These are phyloP conservation scores for Boletus sp. DNA, from an alignment of 768 basidiomycete species.

Conservation along the genomic window DNA sequence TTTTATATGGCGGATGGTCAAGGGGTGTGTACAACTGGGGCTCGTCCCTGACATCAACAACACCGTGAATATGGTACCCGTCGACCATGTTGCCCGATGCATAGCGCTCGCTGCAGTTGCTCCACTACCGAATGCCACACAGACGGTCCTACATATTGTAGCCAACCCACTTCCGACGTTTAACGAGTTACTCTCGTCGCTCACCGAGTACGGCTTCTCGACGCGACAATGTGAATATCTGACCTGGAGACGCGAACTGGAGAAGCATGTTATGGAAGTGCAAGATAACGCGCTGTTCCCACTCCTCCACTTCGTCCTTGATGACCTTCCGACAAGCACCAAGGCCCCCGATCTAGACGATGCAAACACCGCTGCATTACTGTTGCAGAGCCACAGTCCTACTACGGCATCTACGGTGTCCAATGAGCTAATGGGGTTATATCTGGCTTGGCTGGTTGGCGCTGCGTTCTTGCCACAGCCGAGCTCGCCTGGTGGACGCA, in stretches of 20 bases:
- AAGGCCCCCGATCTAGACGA: constrained; percentile 92
- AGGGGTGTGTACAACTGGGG: constrained; percentile 98
- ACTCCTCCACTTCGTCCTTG: constrained; percentile 93
- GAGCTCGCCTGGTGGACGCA: constrained; percentile 35
- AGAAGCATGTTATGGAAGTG: constrained; percentile 90
- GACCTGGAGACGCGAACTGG: constrained; percentile 86
- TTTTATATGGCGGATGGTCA: constrained; percentile 97
- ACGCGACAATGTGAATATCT: constrained; percentile 84
- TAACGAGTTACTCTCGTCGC: constrained; percentile 76
- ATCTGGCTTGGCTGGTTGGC: constrained; percentile 88
- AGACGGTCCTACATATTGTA: constrained; percentile 79
- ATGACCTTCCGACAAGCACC: constrained; percentile 95
- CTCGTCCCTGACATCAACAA: constrained; percentile 97
- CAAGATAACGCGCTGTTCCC: constrained; percentile 99
- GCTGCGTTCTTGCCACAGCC: constrained; percentile 78
- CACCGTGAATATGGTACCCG: constrained; percentile 96
- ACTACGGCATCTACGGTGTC: constrained; percentile 59
- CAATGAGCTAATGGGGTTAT: constrained; percentile 75
- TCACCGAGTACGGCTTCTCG: constrained; percentile 77
- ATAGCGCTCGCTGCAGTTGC: constrained; percentile 70
- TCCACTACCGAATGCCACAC: constrained; percentile 44
- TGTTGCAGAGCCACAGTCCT: constrained; percentile 48
- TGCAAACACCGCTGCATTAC: constrained; percentile 61
- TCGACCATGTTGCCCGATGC: constrained; percentile 90
- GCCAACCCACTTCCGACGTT: constrained; percentile 86